Conservation (phyloP, 1,139 yeast species). For the Candida frijolesensis region DNA sequence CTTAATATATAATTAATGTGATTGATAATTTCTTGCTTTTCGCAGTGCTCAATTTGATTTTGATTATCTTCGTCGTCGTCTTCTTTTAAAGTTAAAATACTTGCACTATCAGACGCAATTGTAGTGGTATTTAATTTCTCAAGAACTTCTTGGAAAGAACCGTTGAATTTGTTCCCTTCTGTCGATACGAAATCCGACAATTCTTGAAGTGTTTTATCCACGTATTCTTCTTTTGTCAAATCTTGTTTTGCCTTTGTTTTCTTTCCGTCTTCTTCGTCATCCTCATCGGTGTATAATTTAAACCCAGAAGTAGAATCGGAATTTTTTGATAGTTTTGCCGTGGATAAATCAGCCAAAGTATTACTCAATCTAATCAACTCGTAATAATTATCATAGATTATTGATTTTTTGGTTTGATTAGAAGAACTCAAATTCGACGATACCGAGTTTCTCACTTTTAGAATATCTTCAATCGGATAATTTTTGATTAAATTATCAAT, state of each 20-base stretch:
- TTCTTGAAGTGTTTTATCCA: constrained; percentile 30
- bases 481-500: constrained; percentile 36
- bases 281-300: constrained; percentile 9
- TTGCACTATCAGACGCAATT: constrained; percentile 23
- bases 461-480: constrained; percentile 37
- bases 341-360: constrained; percentile 34
- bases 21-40: constrained; percentile 15
- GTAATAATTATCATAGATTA: constrained; percentile 50
- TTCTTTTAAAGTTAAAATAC: constrained; percentile 22
- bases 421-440: constrained; percentile 37
- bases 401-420: constrained; percentile 46
- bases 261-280: constrained; percentile 1
- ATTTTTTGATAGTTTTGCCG: constrained; percentile 16
- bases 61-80: constrained; percentile 15
- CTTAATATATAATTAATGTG: constrained; percentile 24
- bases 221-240: constrained; percentile 21
- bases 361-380: constrained; percentile 47
- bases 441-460: constrained; percentile 37
- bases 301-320: constrained; percentile 5
- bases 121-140: constrained; percentile 19
- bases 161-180: constrained; percentile 27
- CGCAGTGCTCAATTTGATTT: not conserved
- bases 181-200: constrained; percentile 28
- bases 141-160: constrained; percentile 32
- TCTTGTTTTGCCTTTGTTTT: not conserved